Conservation (phyloP, 1,284 basidiomycete species). For the Papiliotrema terrestris region DNA sequence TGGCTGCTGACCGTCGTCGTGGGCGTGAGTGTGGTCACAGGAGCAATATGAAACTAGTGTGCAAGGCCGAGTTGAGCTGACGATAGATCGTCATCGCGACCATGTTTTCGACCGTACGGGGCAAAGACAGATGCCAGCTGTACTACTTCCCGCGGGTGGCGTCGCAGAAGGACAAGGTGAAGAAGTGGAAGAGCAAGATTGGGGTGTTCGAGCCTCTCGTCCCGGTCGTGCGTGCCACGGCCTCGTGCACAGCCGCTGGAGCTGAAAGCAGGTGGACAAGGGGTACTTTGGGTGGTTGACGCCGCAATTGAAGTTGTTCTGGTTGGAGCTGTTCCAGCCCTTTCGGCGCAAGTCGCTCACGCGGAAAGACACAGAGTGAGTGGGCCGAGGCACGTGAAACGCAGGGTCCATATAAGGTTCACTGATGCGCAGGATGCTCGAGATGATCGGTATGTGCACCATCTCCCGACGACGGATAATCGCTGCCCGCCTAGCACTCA, state of each 20-base stretch:
- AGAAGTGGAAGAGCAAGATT: not conserved
- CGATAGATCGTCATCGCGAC: constrained; percentile 16
- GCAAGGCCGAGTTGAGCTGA: too few species aligned
- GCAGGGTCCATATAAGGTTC: too few species aligned
- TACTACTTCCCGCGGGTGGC: constrained; percentile 2
- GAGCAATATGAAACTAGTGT: not conserved
- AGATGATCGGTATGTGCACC: not conserved
- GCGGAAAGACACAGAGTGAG: constrained; percentile 16
- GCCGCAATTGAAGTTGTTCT: constrained; percentile 11
- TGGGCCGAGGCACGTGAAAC: too few species aligned
- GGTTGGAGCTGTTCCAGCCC: constrained; percentile 9
- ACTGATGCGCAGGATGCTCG: constrained; percentile 4
- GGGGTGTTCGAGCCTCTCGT: not conserved
- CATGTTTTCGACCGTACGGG: constrained; percentile 9
- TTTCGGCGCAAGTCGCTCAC: constrained; percentile 3
- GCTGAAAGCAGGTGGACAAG: not conserved
- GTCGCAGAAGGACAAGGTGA: not conserved
- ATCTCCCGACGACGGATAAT: not conserved
- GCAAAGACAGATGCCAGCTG: not conserved
- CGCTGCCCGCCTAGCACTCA: not conserved
- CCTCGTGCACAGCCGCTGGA: not conserved
- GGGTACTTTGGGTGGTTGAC: constrained; percentile 12
- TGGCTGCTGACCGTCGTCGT: constrained; percentile 17
- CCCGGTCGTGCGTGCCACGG: not conserved
- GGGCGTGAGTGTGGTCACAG: constrained; percentile 11